Evolutionary conservation across 2,329 filamentous ascomycete genomes (phyloP).

Genomic region (Aspergillus puulaauensis): DNA sequence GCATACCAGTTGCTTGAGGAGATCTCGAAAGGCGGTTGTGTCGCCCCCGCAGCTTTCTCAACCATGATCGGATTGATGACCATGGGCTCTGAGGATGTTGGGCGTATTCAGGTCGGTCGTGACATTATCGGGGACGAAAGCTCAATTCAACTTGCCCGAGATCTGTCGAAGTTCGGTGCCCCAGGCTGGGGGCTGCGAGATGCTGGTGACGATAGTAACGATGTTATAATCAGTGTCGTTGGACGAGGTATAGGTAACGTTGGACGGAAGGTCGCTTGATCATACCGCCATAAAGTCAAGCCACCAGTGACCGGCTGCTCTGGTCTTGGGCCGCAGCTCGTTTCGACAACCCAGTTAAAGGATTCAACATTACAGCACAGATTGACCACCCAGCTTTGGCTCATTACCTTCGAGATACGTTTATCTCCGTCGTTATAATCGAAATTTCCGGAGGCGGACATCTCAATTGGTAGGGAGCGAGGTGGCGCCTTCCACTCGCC

Average conservation of each 20-base stretch:
- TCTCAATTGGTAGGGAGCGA: neutral
- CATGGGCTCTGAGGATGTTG: constrained; percentile 96
- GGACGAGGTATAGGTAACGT: constrained; percentile 93
- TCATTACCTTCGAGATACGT: neutral
- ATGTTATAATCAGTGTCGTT: constrained; percentile 87
- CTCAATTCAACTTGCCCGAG: constrained; percentile 75
- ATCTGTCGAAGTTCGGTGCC: constrained; percentile 83
- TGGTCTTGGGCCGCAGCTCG: neutral
- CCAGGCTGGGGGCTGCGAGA: constrained; percentile 89
- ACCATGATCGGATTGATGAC: constrained; percentile 89
- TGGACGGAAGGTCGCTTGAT: constrained; percentile 77
- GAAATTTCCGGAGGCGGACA: neutral
- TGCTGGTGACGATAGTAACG: constrained; percentile 63
- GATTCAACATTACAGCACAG: neutral
- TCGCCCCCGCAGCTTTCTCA: constrained; percentile 67
- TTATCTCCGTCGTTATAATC: neutral
- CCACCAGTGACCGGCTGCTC: constrained; percentile 4
- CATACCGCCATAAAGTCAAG: neutral
- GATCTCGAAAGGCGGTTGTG: constrained; percentile 79
- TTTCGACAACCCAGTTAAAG: neutral
- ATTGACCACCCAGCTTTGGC: neutral
- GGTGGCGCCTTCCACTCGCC: neutral
- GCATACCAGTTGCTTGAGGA: constrained; percentile 86
- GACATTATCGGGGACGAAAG: constrained; percentile 81
- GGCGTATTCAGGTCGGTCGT: constrained; percentile 75